Base-by-base conservation (phyloP, 208 protist species). In the Wallacemonas sp. region DNA sequence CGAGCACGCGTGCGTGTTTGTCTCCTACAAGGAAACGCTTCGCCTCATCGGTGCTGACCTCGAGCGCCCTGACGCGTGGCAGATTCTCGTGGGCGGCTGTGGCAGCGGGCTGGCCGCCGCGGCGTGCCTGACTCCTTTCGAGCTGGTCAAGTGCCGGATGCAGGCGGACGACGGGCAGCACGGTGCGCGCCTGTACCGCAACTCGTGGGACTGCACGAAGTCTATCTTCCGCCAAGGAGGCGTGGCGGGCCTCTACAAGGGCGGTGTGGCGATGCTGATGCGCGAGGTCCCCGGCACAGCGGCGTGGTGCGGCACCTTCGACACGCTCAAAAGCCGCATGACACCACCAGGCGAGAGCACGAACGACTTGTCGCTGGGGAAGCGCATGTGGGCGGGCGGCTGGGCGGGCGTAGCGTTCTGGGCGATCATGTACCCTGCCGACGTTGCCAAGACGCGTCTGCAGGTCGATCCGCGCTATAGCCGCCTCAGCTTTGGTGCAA, bases 131-230 rank as follows among this genome's bases (percentile, higher is more conserved):
- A 90, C 89, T 2, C 92, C 92, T 0, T 86, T 95, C 38, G 89
- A 95, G 67, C 71, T 94, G 20, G 77, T 97, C 31, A 95, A 94
- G 87, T 96, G 87, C 54, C 74, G 65, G 33, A 76, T 97, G 83
- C 89, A 95, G 72, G 82, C 82, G 1, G 87, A 86, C 44, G 84
- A 84, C 41, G 46, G 62, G 25, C 25, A 28, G 14, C 63, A 44
- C 61, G 66, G 10, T 49, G 36, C n/a, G 57, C 70, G 72, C 11
- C 45, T 48, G 29, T 88, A 89, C 67, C 28, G 55, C 23, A 68
- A 72, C 22, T 83, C 87, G 18, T 63, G 80, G 18, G 73, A 93
- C 71, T 94, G 88, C 66, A 62, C 78, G 1, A 63, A 41, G 32
- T 46, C 73, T 8, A 85, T 90, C 16, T 41, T 81, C 20, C 57